phyloP scores from a whole-genome alignment of 306 rosid genomes.

The Quercus ilex region DNA sequence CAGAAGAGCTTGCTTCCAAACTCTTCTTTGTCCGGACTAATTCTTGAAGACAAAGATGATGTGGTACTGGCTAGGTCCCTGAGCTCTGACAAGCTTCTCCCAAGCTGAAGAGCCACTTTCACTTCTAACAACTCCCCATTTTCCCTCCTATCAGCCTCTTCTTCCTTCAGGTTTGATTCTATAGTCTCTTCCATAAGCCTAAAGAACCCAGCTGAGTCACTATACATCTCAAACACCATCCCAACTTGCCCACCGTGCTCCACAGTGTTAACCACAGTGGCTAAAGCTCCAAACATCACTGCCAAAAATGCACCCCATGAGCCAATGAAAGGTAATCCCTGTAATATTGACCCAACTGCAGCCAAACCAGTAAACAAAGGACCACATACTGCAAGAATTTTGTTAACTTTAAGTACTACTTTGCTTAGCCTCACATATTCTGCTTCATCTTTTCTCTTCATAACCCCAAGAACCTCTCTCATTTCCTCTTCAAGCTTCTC shows the following conservation, averaged over 20 bases:
- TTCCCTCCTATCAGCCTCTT: slow-evolving; percentile 49
- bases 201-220: slow-evolving; percentile 53
- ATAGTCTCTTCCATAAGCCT: slow-evolving; percentile 33
- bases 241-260: slow-evolving; percentile 74
- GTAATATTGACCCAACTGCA: slow-evolving; percentile 43
- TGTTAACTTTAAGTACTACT: slow-evolving; percentile 49
- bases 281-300: slow-evolving; percentile 49
- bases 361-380: slow-evolving; percentile 69
- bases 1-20: slow-evolving; percentile 48
- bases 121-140: slow-evolving; percentile 47
- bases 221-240: slow-evolving; percentile 73
- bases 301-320: slow-evolving; percentile 21
- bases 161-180: slow-evolving; percentile 33
- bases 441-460: slow-evolving; percentile 47
- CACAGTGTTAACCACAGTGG: slow-evolving; percentile 35
- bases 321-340: slow-evolving; percentile 14
- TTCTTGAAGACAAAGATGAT: slow-evolving; percentile 18
- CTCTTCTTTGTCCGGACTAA: slow-evolving; percentile 29
- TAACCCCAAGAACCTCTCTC: slow-evolving; percentile 41
- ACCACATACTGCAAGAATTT: slow-evolving; percentile 49
- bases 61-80: slow-evolving; percentile 30
- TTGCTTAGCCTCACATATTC: slow-evolving; percentile 64
- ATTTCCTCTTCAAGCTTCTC: slow-evolving; percentile 40
- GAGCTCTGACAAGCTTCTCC: slow-evolving; percentile 49
- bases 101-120: slow-evolving; percentile 47